Base-by-base conservation (phyloP, 1,284 basidiomycete genomes). In the Rhizoctonia solani region DNA sequence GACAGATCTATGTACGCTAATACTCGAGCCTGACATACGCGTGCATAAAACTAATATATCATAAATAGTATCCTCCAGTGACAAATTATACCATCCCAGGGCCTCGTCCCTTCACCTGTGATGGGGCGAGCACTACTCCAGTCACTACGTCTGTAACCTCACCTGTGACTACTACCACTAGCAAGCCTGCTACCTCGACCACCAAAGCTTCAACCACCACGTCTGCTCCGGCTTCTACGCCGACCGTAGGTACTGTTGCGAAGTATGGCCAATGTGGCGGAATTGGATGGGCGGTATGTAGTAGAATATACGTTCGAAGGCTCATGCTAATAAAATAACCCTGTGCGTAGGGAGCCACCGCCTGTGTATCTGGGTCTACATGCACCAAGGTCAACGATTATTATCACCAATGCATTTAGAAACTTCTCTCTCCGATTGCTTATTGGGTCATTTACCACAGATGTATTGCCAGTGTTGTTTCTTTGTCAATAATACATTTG, bases 241-340 rank as follows among this genome's bases (percentile, higher is more conserved):
- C 67, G 2, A 44, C 19, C 9, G 21, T 61, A 1, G 63, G 68
- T n/a, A 58, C 54, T 1, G 68, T 56, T 30, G 46, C 46, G 2
- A 50, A 69, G 39, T 69, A 69, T 25, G 68, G 63, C 25, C 68
- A 69, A 42, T 66, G 61, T 34, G 63, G 68, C 47, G 68, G 63
- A 41, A 52, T 27, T 42, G 54, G 50, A 32, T 69, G 32, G 27
- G 49, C 53, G 3, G 54, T 58, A 25, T 50, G 54, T 37, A 21
- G 32, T n/a, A 14, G 37, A 16, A n/a, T 56, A n/a, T 27, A 14
- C n/a, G 23, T 46, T 4, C 30, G 19, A 37, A 6, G 8, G 19
- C n/a, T n/a, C n/a, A n/a, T n/a, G 23, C 37, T 16, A 4, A 1
- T 37, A 52, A 44, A 44, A 9, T 42, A 6, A 19, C 19, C 14